Conservation (phyloP, 148 eudicot genomes). For the Cornus suecica region DNA sequence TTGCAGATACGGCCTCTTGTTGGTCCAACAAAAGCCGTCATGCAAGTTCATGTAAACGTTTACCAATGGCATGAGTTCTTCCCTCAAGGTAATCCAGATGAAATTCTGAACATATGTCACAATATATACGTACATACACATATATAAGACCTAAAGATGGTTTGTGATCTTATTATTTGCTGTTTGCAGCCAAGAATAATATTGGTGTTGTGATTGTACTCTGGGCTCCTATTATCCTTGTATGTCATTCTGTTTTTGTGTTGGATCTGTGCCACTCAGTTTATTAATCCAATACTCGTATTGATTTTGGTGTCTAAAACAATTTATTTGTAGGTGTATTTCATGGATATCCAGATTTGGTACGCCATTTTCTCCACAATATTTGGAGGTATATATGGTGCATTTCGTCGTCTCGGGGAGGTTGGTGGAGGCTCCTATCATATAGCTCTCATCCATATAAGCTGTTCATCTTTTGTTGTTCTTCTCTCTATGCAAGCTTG, state of each 20-base stretch:
- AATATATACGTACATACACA: no score
- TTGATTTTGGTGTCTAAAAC: constrained; percentile 14
- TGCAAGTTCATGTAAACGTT: constrained; percentile 31
- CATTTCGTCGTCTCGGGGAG: constrained; percentile 77
- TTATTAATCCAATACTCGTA: constrained; percentile 1
- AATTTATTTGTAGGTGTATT: constrained; percentile 48
- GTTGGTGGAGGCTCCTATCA: constrained; percentile 30
- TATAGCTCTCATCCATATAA: not conserved
- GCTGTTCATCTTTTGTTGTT: not conserved
- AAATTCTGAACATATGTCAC: not conserved
- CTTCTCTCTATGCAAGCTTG: not conserved
- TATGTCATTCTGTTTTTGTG: constrained; percentile 25
- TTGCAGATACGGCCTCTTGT: constrained; percentile 65
- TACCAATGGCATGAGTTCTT: constrained; percentile 73
- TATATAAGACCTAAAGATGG: not conserved
- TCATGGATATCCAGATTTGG: constrained; percentile 75
- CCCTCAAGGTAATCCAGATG: constrained; percentile 44
- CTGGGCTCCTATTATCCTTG: constrained; percentile 70
- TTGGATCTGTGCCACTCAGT: not conserved
- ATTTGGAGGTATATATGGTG: constrained; percentile 66
- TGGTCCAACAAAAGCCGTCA: constrained; percentile 58
- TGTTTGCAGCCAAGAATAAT: constrained; percentile 54
- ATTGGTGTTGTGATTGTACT: constrained; percentile 66
- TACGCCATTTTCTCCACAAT: constrained; percentile 69
- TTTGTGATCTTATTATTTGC: constrained; percentile 16